phyloP scores from a whole-genome alignment of 805 yeast species.

The Osmozyma mogii region DNA sequence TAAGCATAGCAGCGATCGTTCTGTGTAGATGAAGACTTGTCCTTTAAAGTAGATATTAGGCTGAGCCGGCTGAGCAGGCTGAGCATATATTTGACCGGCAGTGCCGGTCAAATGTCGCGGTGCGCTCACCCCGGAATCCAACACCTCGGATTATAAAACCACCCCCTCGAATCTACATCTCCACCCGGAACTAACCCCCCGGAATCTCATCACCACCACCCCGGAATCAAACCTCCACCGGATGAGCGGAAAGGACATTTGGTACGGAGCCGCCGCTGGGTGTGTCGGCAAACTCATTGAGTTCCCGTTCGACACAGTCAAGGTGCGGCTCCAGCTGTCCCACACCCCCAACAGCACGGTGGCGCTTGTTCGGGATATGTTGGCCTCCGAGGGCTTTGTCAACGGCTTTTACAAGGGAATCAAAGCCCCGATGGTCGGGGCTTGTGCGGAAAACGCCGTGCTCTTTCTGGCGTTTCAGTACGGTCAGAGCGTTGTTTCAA shows the following conservation, averaged over 20 bases:
- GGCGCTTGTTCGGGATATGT: constrained; percentile 59
- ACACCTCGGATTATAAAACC: too few species aligned
- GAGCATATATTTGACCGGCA: too few species aligned
- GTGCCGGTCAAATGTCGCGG: too few species aligned
- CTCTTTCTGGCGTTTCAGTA: constrained; percentile 59
- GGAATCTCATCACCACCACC: too few species aligned
- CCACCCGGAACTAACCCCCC: too few species aligned
- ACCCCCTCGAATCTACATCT: too few species aligned
- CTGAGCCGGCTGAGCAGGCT: too few species aligned
- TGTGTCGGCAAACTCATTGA: constrained; percentile 78
- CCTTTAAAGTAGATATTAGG: too few species aligned
- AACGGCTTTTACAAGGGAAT: constrained; percentile 76
- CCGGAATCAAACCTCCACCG: too few species aligned
- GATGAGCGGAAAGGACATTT: constrained; percentile 39
- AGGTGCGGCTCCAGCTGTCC: constrained; percentile 75
- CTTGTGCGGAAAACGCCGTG: constrained; percentile 82
- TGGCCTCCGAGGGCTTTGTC: constrained; percentile 56
- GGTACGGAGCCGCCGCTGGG: constrained; percentile 59
- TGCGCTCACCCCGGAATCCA: too few species aligned
- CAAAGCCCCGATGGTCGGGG: constrained; percentile 78
- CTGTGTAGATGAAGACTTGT: too few species aligned
- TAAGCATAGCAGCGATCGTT: constrained; percentile 12
- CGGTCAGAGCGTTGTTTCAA: constrained; percentile 9
- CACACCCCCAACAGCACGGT: constrained; percentile 39
- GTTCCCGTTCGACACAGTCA: constrained; percentile 88